Evolutionary conservation across 352 stramenopile species (phyloP), one percentile per base, ranked within the genome.

Genomic region (Phytophthora macrochlamydospora): DNA sequence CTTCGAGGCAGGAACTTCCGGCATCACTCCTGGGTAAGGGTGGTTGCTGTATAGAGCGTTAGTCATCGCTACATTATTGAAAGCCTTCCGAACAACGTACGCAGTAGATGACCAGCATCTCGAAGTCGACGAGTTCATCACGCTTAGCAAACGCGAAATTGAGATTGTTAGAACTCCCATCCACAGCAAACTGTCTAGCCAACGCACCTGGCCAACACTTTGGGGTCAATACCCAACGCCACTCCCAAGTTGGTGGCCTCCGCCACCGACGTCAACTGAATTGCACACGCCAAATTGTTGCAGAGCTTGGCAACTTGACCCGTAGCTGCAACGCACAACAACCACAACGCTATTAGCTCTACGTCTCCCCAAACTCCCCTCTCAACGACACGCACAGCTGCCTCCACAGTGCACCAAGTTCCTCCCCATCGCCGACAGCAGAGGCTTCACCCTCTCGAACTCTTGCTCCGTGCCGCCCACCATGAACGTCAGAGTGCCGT

Each of bases 401-500:
- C 62, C 82, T 38, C 97, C 97, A 64, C 94, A 99, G 68, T 98
- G 83, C 46, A 99, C 86, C 18, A 98, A 82, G 69, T 98, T 98
- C 64, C 93, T 89, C 33, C 97, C 97, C 97, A 99, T 99, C 14
- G 75, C 70, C 54, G 89, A 62, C 33, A 99, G 74, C 31, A 98
- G 63, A 13, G 87, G 84, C 74, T 92, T 92, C 51, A 93, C 78
- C 8, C 73, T 62, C 44, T 93, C 71, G 54, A 91, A 95, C 46
- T 91, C 86, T 2, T 71, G 58, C 12, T 57, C 51, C 40, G 79
- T 70, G 51, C 89, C 91, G 45, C 96, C 95, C 38, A 98, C 92
- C 92, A 99, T 99, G 80, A 99, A 99, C n/a, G 97, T 99, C 13
- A 99, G 79, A 43, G 95, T 99, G 30, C 81, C 96, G 62, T 97